Evolutionary conservation across 768 basidiomycete genomes (phyloP).

Genomic region (Boletus rufocinnamomeus): DNA sequence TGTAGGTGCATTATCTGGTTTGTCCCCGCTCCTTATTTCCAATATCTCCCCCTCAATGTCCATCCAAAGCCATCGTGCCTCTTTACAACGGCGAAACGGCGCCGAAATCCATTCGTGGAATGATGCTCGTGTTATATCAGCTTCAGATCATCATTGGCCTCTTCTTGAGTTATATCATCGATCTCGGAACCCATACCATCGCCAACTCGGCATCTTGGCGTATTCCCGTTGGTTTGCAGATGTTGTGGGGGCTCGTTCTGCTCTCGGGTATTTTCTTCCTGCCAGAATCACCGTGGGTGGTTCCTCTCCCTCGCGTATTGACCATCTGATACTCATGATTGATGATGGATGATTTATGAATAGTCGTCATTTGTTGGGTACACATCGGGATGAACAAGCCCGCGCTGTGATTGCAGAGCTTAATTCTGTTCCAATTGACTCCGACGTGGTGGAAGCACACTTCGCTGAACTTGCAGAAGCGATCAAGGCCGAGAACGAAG

Average conservation of each 20-base stretch:
- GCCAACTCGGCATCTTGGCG: slow-evolving; percentile 19
- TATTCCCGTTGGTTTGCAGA: slow-evolving; percentile 16
- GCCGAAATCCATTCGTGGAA: slow-evolving; percentile 71
- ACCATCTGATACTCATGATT: background rate
- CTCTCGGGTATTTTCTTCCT: slow-evolving; percentile 18
- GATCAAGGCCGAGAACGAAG: slow-evolving; percentile 19
- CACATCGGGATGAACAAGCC: slow-evolving; percentile 1
- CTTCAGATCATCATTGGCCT: slow-evolving; percentile 72
- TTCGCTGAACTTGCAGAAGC: slow-evolving; percentile 17
- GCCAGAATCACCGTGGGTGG: slow-evolving; percentile 18
- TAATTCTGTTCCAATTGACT: slow-evolving; percentile 17
- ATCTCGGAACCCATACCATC: slow-evolving; percentile 31
- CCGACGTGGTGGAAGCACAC: slow-evolving; percentile 15
- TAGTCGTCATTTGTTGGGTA: slow-evolving; percentile 15
- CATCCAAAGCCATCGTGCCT: slow-evolving; percentile 50
- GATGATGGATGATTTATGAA: background rate
- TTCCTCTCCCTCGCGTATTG: background rate
- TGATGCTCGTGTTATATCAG: slow-evolving; percentile 73
- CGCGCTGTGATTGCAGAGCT: slow-evolving; percentile 18
- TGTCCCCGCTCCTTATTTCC: background rate
- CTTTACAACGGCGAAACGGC: slow-evolving; percentile 80
- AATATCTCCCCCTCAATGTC: background rate
- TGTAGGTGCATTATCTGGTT: slow-evolving; percentile 19
- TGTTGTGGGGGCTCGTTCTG: slow-evolving; percentile 14
- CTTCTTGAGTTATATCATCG: slow-evolving; percentile 70